phyloP scores from a whole-genome alignment of 73 alveolate species.

The Blepharisma stoltei region DNA sequence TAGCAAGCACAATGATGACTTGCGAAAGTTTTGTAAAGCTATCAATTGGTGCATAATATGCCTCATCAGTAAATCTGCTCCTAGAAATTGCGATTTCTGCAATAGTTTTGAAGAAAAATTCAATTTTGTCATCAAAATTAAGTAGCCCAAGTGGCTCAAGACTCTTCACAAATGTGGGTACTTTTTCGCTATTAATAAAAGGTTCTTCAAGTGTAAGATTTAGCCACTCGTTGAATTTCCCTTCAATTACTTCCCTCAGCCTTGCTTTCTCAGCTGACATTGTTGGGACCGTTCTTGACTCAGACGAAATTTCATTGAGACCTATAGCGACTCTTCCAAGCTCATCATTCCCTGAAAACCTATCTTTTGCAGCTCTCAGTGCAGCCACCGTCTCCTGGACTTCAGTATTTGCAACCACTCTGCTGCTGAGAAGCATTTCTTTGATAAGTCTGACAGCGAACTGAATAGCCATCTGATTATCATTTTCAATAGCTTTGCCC shows the following conservation, averaged over 20 bases:
- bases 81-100: constrained; percentile 38
- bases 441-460: constrained; percentile 4
- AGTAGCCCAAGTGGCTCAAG: constrained; percentile 31
- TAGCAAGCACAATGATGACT: neutral
- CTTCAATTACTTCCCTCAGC: neutral
- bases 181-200: constrained; percentile 12
- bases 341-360: constrained; percentile 7
- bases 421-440: neutral
- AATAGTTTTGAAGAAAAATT: constrained; percentile 38
- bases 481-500: constrained; percentile 56
- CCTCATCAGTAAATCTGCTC: constrained; percentile 27
- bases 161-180: constrained; percentile 31
- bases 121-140: constrained; percentile 31
- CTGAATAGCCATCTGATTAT: constrained; percentile 7
- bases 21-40: constrained; percentile 22
- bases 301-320: neutral
- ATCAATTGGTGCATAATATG: constrained; percentile 32
- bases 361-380: neutral
- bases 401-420: neutral
- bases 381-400: neutral
- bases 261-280: neutral
- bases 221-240: neutral
- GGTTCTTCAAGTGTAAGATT: neutral
- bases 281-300: neutral
- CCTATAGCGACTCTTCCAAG: constrained; percentile 1